Evolutionary conservation across 352 stramenopile genomes (phyloP).

Genomic region (Pythium sp.): DNA sequence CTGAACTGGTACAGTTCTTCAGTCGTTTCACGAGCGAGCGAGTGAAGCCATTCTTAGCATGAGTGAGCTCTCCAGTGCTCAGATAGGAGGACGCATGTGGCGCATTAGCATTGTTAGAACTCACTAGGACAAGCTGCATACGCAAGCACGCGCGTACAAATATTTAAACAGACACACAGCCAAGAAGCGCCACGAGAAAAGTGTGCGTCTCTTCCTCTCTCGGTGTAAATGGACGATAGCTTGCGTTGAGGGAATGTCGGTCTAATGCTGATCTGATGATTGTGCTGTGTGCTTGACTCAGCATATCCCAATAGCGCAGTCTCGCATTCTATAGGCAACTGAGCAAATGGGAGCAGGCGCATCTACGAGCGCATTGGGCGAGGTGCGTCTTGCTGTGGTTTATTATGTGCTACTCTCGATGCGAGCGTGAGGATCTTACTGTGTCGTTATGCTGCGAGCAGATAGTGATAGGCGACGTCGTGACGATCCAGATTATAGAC

Average conservation of each 20-base stretch:
- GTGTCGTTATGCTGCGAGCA: conserved; percentile 12
- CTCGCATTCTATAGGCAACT: neutral
- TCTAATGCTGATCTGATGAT: neutral
- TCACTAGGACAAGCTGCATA: neutral
- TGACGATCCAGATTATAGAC: conserved; percentile 44
- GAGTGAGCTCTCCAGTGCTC: neutral
- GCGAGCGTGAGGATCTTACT: neutral
- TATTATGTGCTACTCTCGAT: neutral
- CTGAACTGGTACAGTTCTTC: neutral
- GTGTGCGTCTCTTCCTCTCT: neutral
- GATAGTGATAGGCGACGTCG: conserved; percentile 61
- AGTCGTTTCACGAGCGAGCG: neutral
- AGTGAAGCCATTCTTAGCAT: conserved; percentile 7
- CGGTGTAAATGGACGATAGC: neutral
- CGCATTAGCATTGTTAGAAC: neutral
- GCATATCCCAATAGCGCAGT: neutral
- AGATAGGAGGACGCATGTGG: neutral
- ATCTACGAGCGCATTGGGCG: conserved; percentile 28
- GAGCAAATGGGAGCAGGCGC: conserved; percentile 36
- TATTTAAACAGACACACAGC: neutral
- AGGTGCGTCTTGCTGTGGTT: conserved; percentile 16
- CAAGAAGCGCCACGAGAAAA: neutral
- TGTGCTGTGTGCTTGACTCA: neutral
- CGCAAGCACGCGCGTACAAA: neutral
- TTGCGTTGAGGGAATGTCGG: neutral